Evolutionary conservation across 129 eudicot genomes (phyloP), one percentile per base, ranked within the genome.

Genomic region (Ambrosia trifida): DNA sequence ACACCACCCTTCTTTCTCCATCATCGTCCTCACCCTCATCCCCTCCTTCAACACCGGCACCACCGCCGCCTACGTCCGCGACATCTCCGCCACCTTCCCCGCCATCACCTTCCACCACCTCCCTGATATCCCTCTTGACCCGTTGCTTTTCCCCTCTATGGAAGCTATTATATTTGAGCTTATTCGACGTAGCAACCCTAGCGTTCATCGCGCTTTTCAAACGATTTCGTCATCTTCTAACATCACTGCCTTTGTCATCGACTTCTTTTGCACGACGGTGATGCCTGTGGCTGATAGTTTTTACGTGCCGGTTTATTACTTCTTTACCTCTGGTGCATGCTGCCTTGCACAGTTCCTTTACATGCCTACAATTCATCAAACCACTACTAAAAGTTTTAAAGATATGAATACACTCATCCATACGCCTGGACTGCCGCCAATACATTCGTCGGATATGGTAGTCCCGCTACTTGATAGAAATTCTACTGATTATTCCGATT

Each of bases 41-140:
- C 63, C 63, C 7, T 57, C 63, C 3, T 57, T 57, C 63, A 24
- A 57, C 63, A 57, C 63, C 63, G 63, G 63, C 38, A 3, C 63
- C 63, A 57, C 63, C 3, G 63, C 63, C 63, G 7, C 36, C 36
- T 57, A 57, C 7, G 36, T 57, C 63, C 63, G 16, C 35, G 8
- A 57, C 63, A 57, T 57, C 74, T 54, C 81, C 44, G 35, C 86
- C 72, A 19, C 79, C 56, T 57, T 49, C 44, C 83, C 94, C 4
- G 83, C 94, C 66, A 80, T 87, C 76, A 65, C 77, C 14, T 87
- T 81, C 81, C 83, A 59, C 76, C 68, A 69, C 43, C 85, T 84
- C 10, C 87, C 91, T 38, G 4, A 79, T 44, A 17, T 73, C 46
- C 45, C 84, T 10, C 79, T 65, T 6, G 83, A 79, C 3, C 82